These are phyloP conservation scores for Fusarium scirpi DNA, from an alignment of 2,329 filamentous ascomycete species.

Conservation along the genomic window DNA sequence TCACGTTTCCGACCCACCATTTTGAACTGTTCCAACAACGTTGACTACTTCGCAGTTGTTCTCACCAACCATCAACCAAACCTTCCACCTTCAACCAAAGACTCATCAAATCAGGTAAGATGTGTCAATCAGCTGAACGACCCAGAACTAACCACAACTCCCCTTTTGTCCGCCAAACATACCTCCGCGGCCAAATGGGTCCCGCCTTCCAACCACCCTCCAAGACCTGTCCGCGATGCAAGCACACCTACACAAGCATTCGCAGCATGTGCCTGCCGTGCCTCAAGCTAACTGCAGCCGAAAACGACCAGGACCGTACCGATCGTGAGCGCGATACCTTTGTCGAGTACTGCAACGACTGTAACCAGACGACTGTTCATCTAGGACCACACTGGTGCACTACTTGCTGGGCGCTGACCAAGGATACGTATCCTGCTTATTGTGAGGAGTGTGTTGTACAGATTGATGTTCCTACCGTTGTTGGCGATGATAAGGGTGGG, in stretches of 20 bases:
- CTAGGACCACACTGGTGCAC: slow-evolving; percentile 41
- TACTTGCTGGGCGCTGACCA: slow-evolving; percentile 2
- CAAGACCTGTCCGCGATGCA: slow-evolving; percentile 22
- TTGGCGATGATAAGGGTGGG: slow-evolving; percentile 23
- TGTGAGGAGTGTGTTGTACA: slow-evolving; percentile 26
- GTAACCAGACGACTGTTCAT: slow-evolving; percentile 27
- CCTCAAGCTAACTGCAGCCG: neutral
- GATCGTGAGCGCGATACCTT: slow-evolving; percentile 4
- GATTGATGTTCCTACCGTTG: slow-evolving; percentile 14
- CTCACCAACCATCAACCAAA: neutral
- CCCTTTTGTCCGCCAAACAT: slow-evolving; percentile 12
- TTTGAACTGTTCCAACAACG: neutral
- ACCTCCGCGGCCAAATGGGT: slow-evolving; percentile 19
- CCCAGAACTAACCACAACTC: neutral
- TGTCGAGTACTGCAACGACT: slow-evolving; percentile 6
- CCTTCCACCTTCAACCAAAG: neutral
- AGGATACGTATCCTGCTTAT: slow-evolving; percentile 3
- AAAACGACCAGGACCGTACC: neutral
- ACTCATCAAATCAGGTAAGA: neutral
- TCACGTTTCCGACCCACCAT: neutral
- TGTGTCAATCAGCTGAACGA: neutral
- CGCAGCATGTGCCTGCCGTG: slow-evolving; percentile 20
- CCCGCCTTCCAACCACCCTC: slow-evolving; percentile 10
- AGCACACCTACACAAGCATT: neutral
- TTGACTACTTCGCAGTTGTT: neutral